Evolutionary conservation across 768 basidiomycete genomes (phyloP), one percentile per base, ranked within the genome.

Genomic region (Panaeolus cyanescens): DNA sequence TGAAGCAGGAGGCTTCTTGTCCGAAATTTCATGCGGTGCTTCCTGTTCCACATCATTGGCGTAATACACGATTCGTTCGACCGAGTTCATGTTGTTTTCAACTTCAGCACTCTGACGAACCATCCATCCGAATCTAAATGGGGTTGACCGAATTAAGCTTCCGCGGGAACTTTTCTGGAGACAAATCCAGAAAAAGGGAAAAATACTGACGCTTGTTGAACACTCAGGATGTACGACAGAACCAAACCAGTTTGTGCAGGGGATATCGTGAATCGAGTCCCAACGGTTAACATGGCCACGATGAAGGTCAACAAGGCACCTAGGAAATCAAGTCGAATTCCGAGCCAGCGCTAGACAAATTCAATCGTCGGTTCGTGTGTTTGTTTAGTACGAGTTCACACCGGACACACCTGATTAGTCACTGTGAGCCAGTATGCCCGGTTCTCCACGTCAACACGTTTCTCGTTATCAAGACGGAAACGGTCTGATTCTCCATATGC

Each of bases 51-150:
- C 79, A 30, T 86, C 83, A 19, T 83, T 83, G 39, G 89, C 87
- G 67, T 97, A 97, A 70, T 94, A 85, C 3, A 93, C 77, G 17
- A 98, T 80, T 25, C 95, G 89, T 71, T 93, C 91, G 7, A 92
- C 90, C n/a, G 87, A 86, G 71, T 94, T 94, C 92, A 96, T 95
- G 73, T 95, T 85, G 72, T 97, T 96, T 73, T 96, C 94, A 10
- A 95, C 89, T 71, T 96, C 94, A 2, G 91, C 88, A 36, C 80
- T 82, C 73, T 92, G 91, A 8, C 90, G 85, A 39, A 91, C 84
- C 72, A 92, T 82, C 87, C 86, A 92, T 20, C 85, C 85, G 65
- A 93, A 91, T 65, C 86, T 89, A 61, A 20, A 54, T 22, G 31
- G 9, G 33, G 32, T 50, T 39, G 56, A 67, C 31, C 65, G 59